Base-by-base conservation (phyloP, 2,329 filamentous ascomycete species). In the Diaporthe sp. region DNA sequence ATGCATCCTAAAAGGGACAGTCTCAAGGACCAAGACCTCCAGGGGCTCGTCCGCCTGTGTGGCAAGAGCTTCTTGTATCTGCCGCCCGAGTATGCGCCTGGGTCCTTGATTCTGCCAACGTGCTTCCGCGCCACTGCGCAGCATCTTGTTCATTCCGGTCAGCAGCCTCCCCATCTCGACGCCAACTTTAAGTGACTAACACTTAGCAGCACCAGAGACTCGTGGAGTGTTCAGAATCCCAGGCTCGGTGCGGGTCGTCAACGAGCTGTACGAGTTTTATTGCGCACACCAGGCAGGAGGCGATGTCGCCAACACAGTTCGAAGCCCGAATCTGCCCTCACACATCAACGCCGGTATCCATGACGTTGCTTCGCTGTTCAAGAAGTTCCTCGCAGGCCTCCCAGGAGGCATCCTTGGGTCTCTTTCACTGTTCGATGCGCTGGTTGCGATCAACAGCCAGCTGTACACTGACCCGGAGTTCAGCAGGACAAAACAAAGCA, bases 291-390 rank as follows among this genome's bases (percentile, higher is more conserved):
- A 86, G 67, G 85, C 88, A 39, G 84, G 86, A 37, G 85, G 85
- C 25, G 85, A 87, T 39, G 87, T 93, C 62, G 84, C 90, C 3
- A 86, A 86, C 65, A 94, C 92, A 0, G 90, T 91, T 39, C 86
- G 89, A 46, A 89, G 87, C 68, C 88, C 91, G 8, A 91, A 87
- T 55, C 84, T 94, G 2, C 92, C 92, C 4, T 81, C 83, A 2
- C 91, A 93, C 78, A 90, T 94, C 76, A 87, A 87, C 51, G 89
- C 86, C 62, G 87, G 89, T 9, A 86, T 91, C 4, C 91, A 94
- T 76, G 92, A 94, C 82, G 89, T 94, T 42, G 92, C 92, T 3
- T 92, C 91, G 2, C 87, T 90, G 0, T 93, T 94, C 82, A 94
- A 94, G 79, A 88, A 87, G 17, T 85, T 94, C n/a, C 84, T 94